Conservation (phyloP, 169 alveolate genomes). For the Plasmodium gallinaceum region DNA sequence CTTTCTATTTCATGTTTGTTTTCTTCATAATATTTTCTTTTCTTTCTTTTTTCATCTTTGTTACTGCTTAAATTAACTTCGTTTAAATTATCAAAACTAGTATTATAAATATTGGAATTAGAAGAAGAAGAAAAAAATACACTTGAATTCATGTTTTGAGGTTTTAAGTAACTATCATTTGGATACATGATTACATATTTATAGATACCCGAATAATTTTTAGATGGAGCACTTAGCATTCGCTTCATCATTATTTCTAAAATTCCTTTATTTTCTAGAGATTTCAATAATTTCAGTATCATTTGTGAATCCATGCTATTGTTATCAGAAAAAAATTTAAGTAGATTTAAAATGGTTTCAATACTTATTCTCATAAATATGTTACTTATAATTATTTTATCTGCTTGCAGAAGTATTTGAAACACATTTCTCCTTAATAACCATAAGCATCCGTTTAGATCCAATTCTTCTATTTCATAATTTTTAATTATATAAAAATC, state of each 20-base stretch:
- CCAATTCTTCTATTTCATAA: constrained; percentile 74
- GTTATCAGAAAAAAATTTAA: constrained; percentile 64
- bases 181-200: neutral
- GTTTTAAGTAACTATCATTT: neutral
- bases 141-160: constrained; percentile 27
- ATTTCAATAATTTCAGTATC: constrained; percentile 49
- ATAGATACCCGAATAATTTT: constrained; percentile 13
- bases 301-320: constrained; percentile 61
- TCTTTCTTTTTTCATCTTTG: constrained; percentile 60
- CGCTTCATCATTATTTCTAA: constrained; percentile 77
- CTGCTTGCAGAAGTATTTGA: constrained; percentile 71
- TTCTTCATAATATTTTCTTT: constrained; percentile 62
- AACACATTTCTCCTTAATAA: constrained; percentile 73
- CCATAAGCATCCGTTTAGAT: constrained; percentile 68
- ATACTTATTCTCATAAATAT: constrained; percentile 67
- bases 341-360: constrained; percentile 59
- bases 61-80: constrained; percentile 7
- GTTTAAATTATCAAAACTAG: constrained; percentile 19
- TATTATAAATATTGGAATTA: constrained; percentile 33
- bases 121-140: constrained; percentile 29
- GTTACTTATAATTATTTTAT: constrained; percentile 72
- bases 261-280: constrained; percentile 73
- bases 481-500: constrained; percentile 28
- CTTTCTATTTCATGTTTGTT: constrained; percentile 72
- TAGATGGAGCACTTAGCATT: constrained; percentile 60